phyloP scores from a whole-genome alignment of 148 eudicot species.

The Beta vulgaris region DNA sequence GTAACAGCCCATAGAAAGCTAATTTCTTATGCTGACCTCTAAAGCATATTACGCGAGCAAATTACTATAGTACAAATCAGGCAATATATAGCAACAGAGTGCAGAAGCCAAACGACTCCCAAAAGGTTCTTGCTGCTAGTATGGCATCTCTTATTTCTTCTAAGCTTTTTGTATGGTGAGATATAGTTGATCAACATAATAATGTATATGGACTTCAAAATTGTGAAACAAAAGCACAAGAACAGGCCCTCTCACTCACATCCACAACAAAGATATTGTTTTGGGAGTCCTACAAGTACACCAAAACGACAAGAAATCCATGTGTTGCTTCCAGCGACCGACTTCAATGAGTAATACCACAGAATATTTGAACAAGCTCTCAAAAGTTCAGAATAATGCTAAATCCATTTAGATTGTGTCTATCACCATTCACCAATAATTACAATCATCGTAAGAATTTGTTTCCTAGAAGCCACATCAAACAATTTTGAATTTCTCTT shows the following conservation, averaged over 20 bases:
- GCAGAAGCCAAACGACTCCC: not conserved
- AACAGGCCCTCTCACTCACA: not conserved
- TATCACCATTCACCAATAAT: not conserved
- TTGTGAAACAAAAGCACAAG: not conserved
- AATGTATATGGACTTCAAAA: not conserved
- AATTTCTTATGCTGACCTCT: not conserved
- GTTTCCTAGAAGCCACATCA: not conserved
- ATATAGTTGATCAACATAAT: not conserved
- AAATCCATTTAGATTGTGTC: not conserved
- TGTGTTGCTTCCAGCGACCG: not conserved
- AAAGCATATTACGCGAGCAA: not conserved
- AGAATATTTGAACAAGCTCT: not conserved
- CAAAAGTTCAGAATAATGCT: not conserved
- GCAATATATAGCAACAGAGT: no score
- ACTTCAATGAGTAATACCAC: not conserved
- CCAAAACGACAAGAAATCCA: no score
- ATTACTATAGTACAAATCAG: not conserved
- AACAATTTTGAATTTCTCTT: not conserved
- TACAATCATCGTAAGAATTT: not conserved
- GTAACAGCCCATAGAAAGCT: not conserved
- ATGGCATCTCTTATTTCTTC: not conserved
- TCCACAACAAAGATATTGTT: no score
- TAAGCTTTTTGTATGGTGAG: not conserved
- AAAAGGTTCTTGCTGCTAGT: not conserved
- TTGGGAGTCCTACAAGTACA: no score